phyloP scores from a whole-genome alignment of 352 stramenopile genomes.

The Pythium sukuiense region DNA sequence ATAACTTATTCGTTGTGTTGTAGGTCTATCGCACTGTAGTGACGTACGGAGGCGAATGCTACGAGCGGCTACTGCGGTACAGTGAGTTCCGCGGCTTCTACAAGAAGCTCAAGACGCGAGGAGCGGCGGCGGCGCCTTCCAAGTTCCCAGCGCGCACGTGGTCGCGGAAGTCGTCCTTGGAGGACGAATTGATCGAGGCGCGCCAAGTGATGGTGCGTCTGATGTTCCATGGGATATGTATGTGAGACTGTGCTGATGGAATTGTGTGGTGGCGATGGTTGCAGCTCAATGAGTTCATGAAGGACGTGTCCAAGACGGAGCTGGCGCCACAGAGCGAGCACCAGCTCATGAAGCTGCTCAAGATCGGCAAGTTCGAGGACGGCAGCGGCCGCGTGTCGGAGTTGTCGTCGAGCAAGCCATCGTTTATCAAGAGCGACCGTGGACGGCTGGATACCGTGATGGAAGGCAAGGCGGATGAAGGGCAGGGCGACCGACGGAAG shows the following conservation, averaged over 20 bases:
- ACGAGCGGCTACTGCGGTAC: conserved; percentile 69
- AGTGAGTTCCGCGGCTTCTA: conserved; percentile 59
- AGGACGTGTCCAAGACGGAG: conserved; percentile 41
- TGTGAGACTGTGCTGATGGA: background rate
- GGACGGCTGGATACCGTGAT: conserved; percentile 22
- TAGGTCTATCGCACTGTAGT: conserved; percentile 71
- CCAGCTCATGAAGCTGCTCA: conserved; percentile 54
- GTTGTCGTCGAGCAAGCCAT: conserved; percentile 9
- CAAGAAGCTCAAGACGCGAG: conserved; percentile 41
- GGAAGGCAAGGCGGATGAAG: conserved; percentile 27
- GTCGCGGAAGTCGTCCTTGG: conserved; percentile 53
- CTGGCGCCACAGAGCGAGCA: conserved; percentile 46
- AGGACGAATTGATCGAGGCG: conserved; percentile 58
- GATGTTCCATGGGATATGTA: background rate
- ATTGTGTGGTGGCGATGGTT: background rate
- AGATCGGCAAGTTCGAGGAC: conserved; percentile 55
- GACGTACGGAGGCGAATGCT: conserved; percentile 64
- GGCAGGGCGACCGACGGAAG: conserved; percentile 5
- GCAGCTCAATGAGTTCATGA: conserved; percentile 76
- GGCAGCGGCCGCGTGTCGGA: conserved; percentile 29
- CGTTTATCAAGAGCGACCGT: conserved; percentile 22
- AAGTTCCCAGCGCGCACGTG: conserved; percentile 55
- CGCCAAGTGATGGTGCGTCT: conserved; percentile 63
- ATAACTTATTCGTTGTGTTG: background rate
- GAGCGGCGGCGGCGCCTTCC: conserved; percentile 18